Percentiles rank a stretch among this genome's conserved stretches.
Evolutionary conservation across 2,329 filamentous ascomycete species (phyloP).

Genomic region (Bretziella fagacearum): DNA sequence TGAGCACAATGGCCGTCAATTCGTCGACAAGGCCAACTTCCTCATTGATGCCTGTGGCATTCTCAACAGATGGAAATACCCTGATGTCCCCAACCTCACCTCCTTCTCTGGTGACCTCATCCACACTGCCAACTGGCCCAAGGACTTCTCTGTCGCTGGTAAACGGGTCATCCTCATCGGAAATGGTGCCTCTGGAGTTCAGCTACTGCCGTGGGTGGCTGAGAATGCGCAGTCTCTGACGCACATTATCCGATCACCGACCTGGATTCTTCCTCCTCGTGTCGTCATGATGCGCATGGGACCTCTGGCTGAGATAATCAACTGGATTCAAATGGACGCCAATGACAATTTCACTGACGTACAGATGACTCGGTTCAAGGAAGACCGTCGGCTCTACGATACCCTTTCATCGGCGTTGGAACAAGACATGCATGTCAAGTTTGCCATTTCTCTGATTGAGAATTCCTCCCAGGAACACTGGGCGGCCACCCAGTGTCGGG

Average conservation of each 20-base stretch:
- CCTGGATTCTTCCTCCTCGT: conserved; percentile 26
- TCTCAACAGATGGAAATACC: conserved; percentile 39
- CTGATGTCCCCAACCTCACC: conserved; percentile 29
- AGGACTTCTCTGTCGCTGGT: conserved; percentile 29
- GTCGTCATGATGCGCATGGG: conserved; percentile 22
- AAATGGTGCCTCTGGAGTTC: conserved; percentile 37
- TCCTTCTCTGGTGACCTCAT: conserved; percentile 32
- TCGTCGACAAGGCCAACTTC: conserved; percentile 31
- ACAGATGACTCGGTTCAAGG: conserved; percentile 31
- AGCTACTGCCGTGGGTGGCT: conserved; percentile 35
- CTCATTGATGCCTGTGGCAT: conserved; percentile 34
- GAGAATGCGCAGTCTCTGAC: conserved; percentile 25
- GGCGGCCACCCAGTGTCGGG: conserved; percentile 25
- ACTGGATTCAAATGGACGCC: conserved; percentile 18
- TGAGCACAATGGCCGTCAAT: conserved; percentile 23
- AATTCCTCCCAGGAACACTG: conserved; percentile 26
- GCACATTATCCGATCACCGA: conserved; percentile 27
- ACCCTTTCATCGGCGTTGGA: conserved; percentile 32
- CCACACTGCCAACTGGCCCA: conserved; percentile 38
- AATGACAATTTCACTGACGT: conserved; percentile 17
- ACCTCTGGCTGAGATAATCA: conserved; percentile 20
- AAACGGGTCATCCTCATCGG: conserved; percentile 40
- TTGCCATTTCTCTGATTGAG: conserved; percentile 28
- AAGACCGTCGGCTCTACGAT: conserved; percentile 29
- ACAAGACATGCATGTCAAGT: conserved; percentile 27